phyloP scores from a whole-genome alignment of 352 stramenopile genomes.

The Pythium apleroticum region DNA sequence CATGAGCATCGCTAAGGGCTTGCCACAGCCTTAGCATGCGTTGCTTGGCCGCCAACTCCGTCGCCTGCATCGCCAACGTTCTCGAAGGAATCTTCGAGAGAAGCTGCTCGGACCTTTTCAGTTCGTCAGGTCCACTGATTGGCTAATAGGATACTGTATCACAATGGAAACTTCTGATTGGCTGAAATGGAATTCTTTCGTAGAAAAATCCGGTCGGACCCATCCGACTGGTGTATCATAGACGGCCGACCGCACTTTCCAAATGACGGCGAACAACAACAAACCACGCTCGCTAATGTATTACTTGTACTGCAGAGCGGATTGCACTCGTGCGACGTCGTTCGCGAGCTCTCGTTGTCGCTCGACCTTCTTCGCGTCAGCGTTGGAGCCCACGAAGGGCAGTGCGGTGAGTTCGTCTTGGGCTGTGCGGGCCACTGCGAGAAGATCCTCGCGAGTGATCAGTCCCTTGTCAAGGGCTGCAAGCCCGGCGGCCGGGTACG shows the following conservation, averaged over 20 bases:
- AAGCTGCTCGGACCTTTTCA: too few relatives aligned
- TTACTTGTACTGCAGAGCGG: neutral
- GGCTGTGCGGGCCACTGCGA: slow-evolving; percentile 38
- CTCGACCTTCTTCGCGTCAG: slow-evolving; percentile 34
- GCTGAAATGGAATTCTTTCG: neutral
- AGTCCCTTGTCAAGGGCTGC: slow-evolving; percentile 58
- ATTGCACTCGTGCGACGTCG: slow-evolving; percentile 40
- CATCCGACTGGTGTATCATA: neutral
- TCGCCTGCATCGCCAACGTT: neutral
- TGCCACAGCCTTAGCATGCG: slow-evolving; percentile 66
- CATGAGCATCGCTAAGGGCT: slow-evolving; percentile 26
- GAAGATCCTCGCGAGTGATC: slow-evolving; percentile 50
- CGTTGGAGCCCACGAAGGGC: slow-evolving; percentile 45
- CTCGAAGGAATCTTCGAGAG: slow-evolving; percentile 2
- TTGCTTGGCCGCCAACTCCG: slow-evolving; percentile 37
- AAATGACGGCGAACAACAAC: too few relatives aligned
- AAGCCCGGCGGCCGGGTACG: slow-evolving; percentile 63
- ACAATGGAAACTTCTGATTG: neutral
- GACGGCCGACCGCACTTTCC: neutral
- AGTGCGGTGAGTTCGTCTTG: slow-evolving; percentile 52
- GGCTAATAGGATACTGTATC: neutral
- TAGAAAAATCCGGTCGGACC: neutral
- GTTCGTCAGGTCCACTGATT: neutral
- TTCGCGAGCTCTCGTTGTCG: slow-evolving; percentile 36
- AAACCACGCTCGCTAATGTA: neutral